Evolutionary conservation across 805 yeast genomes (phyloP), one percentile per base, ranked within the genome.

Genomic region (Metschnikowia vanudenii): DNA sequence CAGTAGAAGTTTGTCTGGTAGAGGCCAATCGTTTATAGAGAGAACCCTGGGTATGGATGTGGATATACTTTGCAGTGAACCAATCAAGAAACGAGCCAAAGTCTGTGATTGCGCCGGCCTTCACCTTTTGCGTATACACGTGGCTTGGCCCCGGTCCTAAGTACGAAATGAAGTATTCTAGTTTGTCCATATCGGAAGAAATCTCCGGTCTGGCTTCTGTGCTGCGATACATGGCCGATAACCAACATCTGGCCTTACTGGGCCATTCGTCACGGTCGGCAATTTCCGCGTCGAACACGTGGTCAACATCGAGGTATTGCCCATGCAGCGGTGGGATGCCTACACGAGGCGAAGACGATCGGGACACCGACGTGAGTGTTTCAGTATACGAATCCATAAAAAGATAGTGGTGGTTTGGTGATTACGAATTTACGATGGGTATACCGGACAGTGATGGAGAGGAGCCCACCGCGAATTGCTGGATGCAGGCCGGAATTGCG

Each of bases 191-290:
- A 18, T 34, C 37, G 22, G 16, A 18, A 4, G 9, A 7, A 34
- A 34, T 17, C 4, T 34, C 37, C 13, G 26, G 13, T 18, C 34
- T 31, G 9, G 11, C 6, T 31, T 31, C 34, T 16, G 18, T 14
- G 18, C 18, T 14, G 18, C 18, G 14, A 7, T 34, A n/a, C 37
- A 34, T 34, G 3, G n/a, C 37, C 20, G 37, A 6, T 12, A 34
- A 18, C 37, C 37, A 34, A 6, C 26, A 3, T 34, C 12, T 17
- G 9, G 37, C 37, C 24, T 34, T 34, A 5, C 16, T 2, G 5
- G 37, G 37, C 37, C 37, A 34, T 12, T 34, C 18, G n/a, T 34
- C 37, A 19, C 37, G 37, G 37, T 34, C 37, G 14, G 16, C 37
- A 24, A 34, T 34, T 18, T 34, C 37, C 14, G 37, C 37, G 22